Evolutionary conservation across 2,329 filamentous ascomycete species (phyloP).

Genomic region (Ceratocystis papillata): DNA sequence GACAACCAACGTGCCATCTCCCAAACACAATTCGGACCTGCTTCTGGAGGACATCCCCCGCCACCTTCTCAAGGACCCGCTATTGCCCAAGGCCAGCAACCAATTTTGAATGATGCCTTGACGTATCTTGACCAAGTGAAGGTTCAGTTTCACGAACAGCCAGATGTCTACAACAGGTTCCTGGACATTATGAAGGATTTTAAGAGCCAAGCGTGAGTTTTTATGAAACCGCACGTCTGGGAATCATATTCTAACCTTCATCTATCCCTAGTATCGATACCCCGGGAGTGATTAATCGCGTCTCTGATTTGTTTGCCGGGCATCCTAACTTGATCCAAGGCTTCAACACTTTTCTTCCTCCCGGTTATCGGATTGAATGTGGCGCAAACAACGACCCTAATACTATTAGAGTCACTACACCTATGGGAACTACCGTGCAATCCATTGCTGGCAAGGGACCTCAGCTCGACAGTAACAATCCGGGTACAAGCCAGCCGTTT

Average conservation of each 20-base stretch:
- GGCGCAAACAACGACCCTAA: constrained; percentile 89
- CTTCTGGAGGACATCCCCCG: constrained; percentile 28
- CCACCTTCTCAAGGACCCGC: constrained; percentile 32
- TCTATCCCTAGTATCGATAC: constrained; percentile 60
- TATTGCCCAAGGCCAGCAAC: constrained; percentile 36
- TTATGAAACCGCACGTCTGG: not conserved
- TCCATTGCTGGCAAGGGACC: constrained; percentile 55
- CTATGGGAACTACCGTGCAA: constrained; percentile 91
- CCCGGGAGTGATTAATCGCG: constrained; percentile 90
- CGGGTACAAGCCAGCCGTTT: constrained; percentile 36
- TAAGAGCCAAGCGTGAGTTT: constrained; percentile 81
- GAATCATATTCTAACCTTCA: not conserved
- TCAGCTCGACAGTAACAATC: constrained; percentile 37
- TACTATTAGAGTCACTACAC: constrained; percentile 90
- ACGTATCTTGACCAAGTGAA: constrained; percentile 98
- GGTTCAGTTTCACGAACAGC: constrained; percentile 91
- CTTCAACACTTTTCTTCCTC: constrained; percentile 95
- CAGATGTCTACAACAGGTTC: constrained; percentile 94
- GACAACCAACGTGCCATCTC: constrained; percentile 30
- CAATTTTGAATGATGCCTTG: constrained; percentile 55
- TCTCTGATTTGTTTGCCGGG: constrained; percentile 89
- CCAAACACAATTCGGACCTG: constrained; percentile 23
- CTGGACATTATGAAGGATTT: constrained; percentile 99
- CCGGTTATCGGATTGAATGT: constrained; percentile 93
- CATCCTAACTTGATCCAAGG: constrained; percentile 93